Evolutionary conservation across 192 early-diverging fungal genomes (phyloP).

Genomic region (Mortierella alpina): DNA sequence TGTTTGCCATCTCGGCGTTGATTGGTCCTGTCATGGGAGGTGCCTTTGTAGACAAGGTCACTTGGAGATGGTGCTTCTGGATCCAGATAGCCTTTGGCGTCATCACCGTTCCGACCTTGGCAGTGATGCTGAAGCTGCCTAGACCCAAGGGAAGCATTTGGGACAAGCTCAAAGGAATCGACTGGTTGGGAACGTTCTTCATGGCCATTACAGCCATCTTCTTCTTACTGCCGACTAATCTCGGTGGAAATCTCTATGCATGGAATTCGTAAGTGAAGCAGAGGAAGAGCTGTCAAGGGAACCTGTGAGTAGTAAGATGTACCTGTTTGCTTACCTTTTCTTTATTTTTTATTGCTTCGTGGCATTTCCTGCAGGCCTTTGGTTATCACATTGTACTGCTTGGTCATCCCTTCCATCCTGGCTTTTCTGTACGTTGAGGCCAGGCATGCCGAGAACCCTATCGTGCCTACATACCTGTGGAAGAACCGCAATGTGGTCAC

Average conservation of each 20-base stretch:
- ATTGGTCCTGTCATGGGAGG: conserved; percentile 89
- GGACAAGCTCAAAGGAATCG: conserved; percentile 77
- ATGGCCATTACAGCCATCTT: conserved; percentile 61
- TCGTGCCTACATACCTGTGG: conserved; percentile 73
- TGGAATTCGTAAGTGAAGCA: conserved; percentile 70
- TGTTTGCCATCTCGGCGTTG: conserved; percentile 80
- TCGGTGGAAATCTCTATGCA: conserved; percentile 75
- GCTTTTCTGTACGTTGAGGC: conserved; percentile 70
- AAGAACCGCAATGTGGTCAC: conserved; percentile 74
- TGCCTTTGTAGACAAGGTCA: conserved; percentile 74
- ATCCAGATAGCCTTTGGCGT: conserved; percentile 79
- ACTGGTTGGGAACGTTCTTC: conserved; percentile 71
- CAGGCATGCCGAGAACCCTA: conserved; percentile 78
- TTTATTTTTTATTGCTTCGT: conserved; percentile 59
- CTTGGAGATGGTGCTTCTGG: conserved; percentile 72
- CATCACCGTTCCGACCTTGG: conserved; percentile 66
- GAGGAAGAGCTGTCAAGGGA: too few relatives aligned
- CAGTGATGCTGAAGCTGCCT: conserved; percentile 71
- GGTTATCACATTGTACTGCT: conserved; percentile 64
- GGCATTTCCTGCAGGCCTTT: conserved; percentile 47
- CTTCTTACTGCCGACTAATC: conserved; percentile 75
- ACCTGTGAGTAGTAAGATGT: too few relatives aligned
- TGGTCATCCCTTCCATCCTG: conserved; percentile 57
- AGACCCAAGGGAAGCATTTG: conserved; percentile 59
- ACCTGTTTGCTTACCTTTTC: too few relatives aligned